phyloP scores from a whole-genome alignment of 2,329 filamentous ascomycete genomes.

The Podosphaera aphanis region DNA sequence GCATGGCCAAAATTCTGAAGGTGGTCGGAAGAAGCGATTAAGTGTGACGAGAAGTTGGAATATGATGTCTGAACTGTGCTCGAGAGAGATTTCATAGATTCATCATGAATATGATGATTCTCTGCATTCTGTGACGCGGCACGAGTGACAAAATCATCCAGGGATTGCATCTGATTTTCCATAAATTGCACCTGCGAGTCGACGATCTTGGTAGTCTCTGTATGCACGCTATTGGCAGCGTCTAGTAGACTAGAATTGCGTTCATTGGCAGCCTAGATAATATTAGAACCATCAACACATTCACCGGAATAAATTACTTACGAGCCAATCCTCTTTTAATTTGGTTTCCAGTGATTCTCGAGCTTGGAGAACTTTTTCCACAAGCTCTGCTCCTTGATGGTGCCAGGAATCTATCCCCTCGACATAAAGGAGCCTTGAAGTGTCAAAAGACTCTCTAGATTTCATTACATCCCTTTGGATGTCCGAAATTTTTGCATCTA shows the following conservation, averaged over 20 bases:
- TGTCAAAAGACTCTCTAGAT: slow-evolving; percentile 40
- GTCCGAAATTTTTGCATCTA: slow-evolving; percentile 36
- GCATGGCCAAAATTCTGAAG: slow-evolving; percentile 46
- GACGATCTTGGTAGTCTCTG: slow-evolving; percentile 72
- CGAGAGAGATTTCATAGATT: slow-evolving; percentile 43
- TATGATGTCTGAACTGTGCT: slow-evolving; percentile 51
- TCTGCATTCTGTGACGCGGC: slow-evolving; percentile 59
- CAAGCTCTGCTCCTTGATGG: slow-evolving; percentile 39
- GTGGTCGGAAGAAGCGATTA: slow-evolving; percentile 43
- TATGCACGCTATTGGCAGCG: slow-evolving; percentile 69
- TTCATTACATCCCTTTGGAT: slow-evolving; percentile 41
- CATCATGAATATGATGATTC: slow-evolving; percentile 46
- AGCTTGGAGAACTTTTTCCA: slow-evolving; percentile 48
- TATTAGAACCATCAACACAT: slow-evolving; percentile 2
- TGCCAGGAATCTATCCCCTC: slow-evolving; percentile 55
- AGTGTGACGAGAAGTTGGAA: slow-evolving; percentile 42
- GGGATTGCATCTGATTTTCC: slow-evolving; percentile 63
- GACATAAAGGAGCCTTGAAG: slow-evolving; percentile 40
- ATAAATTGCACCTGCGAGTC: slow-evolving; percentile 75
- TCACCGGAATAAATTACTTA: slow-evolving; percentile 23
- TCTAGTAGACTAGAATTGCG: slow-evolving; percentile 66
- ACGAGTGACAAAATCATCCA: slow-evolving; percentile 74
- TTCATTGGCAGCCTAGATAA: slow-evolving; percentile 39
- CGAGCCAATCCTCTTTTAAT: slow-evolving; percentile 69
- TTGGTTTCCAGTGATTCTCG: slow-evolving; percentile 57